Evolutionary conservation across 768 basidiomycete species (phyloP).

Genomic region (Lentinus tigrinus): DNA sequence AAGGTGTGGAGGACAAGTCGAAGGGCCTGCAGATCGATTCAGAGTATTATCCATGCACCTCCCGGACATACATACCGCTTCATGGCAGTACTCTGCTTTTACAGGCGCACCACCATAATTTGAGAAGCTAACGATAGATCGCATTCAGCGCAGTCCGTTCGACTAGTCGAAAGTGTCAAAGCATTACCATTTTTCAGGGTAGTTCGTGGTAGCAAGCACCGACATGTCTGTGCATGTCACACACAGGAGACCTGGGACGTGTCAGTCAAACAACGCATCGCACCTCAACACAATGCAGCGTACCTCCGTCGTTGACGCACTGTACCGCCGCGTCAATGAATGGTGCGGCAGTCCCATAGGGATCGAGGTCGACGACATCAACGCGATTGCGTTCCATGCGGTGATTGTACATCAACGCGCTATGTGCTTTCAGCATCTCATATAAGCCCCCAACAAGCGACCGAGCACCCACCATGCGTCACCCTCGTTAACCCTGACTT

Average conservation of each 20-base stretch:
- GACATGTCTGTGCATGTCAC: slow-evolving; percentile 97
- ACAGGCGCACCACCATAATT: slow-evolving; percentile 93
- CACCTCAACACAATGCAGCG: slow-evolving; percentile 13
- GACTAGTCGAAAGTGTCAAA: background rate
- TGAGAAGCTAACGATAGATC: slow-evolving; percentile 59
- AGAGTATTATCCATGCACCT: background rate
- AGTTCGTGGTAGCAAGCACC: slow-evolving; percentile 91
- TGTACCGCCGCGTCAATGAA: slow-evolving; percentile 96
- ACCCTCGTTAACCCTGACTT: slow-evolving; percentile 84
- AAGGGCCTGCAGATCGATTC: slow-evolving; percentile 56
- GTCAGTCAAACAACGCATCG: background rate
- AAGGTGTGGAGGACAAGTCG: slow-evolving; percentile 87
- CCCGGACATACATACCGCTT: slow-evolving; percentile 58
- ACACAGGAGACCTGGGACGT: slow-evolving; percentile 84
- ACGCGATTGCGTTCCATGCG: slow-evolving; percentile 72
- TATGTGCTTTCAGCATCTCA: slow-evolving; percentile 28
- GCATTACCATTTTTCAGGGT: slow-evolving; percentile 92
- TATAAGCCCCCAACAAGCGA: background rate
- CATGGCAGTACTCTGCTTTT: slow-evolving; percentile 94
- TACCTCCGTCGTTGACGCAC: slow-evolving; percentile 83
- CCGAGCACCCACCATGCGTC: slow-evolving; percentile 74
- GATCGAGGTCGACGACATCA: slow-evolving; percentile 96
- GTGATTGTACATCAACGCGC: slow-evolving; percentile 88
- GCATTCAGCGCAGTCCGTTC: background rate
- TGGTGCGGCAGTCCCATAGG: slow-evolving; percentile 95